Percentiles rank a stretch among this genome's conserved stretches.
phyloP scores from a whole-genome alignment of 768 basidiomycete species.

The Pleurotus tuoliensis region DNA sequence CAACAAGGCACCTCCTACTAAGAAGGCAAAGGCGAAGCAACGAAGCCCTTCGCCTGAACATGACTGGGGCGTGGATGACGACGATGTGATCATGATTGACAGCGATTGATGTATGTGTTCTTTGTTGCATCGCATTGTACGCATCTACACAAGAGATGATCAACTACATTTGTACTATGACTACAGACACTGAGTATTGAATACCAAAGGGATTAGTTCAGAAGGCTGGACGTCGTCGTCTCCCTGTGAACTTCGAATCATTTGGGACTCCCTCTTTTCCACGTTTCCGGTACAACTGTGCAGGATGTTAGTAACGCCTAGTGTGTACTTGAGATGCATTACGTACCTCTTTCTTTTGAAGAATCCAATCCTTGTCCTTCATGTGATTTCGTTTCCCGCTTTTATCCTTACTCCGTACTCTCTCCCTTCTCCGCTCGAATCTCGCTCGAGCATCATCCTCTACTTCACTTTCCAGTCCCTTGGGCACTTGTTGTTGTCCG shows the following conservation, averaged over 20 bases:
- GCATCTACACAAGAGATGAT: neutral
- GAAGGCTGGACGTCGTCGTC: conserved; percentile 79
- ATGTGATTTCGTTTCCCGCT: conserved; percentile 65
- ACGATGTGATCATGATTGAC: conserved; percentile 81
- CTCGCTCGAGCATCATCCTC: conserved; percentile 53
- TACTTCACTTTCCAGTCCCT: conserved; percentile 70
- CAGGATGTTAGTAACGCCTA: neutral
- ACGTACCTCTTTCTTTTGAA: conserved; percentile 94
- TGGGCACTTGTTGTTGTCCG: conserved; percentile 60
- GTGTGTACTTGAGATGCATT: conserved; percentile 1
- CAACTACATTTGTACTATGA: conserved; percentile 4
- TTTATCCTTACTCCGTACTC: conserved; percentile 52
- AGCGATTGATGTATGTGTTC: conserved; percentile 49
- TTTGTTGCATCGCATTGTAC: conserved; percentile 6
- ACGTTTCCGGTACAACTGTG: conserved; percentile 74
- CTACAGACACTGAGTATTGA: conserved; percentile 9
- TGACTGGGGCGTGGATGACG: conserved; percentile 82
- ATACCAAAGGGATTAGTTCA: conserved; percentile 32
- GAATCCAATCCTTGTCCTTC: conserved; percentile 88
- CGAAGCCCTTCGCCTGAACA: conserved; percentile 59
- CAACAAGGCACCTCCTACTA: neutral
- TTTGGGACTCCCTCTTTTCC: conserved; percentile 83
- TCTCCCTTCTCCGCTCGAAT: conserved; percentile 78
- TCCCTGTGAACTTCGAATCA: conserved; percentile 90
- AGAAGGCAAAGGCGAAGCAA: conserved; percentile 34